Evolutionary conservation across 192 early-diverging fungal genomes (phyloP).

Genomic region (Jimgerdemannia flammicorona): DNA sequence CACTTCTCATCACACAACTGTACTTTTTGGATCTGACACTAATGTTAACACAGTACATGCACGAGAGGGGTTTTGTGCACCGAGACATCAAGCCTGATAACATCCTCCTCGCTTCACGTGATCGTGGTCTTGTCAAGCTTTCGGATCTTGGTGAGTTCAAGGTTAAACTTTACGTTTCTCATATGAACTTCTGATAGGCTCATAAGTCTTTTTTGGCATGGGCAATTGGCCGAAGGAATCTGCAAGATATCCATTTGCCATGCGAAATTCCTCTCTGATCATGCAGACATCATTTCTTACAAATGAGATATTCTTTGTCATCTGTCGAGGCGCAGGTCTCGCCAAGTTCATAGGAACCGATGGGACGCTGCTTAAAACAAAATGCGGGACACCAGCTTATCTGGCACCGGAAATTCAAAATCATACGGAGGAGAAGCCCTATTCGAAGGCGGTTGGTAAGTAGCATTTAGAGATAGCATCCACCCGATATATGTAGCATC

Average conservation of each 20-base stretch:
- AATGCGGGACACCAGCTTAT: background rate
- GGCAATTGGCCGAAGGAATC: too few species aligned
- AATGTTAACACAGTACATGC: slow-evolving; percentile 49
- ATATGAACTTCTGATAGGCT: background rate
- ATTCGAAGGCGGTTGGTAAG: background rate
- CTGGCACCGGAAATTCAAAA: background rate
- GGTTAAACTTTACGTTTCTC: background rate
- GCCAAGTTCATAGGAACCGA: background rate
- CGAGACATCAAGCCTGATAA: slow-evolving; percentile 88
- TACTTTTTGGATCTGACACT: background rate
- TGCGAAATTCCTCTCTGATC: background rate
- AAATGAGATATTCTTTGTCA: background rate
- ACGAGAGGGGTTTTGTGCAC: slow-evolving; percentile 68
- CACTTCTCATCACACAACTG: too few species aligned
- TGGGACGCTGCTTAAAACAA: background rate
- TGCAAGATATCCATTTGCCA: background rate
- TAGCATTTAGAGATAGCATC: background rate
- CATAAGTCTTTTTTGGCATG: background rate
- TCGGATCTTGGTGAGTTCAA: background rate
- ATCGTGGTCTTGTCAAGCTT: slow-evolving; percentile 75
- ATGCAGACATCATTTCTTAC: background rate
- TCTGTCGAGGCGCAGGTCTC: background rate
- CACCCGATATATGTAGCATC: too few species aligned
- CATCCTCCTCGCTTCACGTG: slow-evolving; percentile 70
- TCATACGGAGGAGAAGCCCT: background rate